Percentiles rank a stretch among this genome's conserved stretches.
Conservation (phyloP, 345 rosid genomes). For the Stellera chamaejasme region DNA sequence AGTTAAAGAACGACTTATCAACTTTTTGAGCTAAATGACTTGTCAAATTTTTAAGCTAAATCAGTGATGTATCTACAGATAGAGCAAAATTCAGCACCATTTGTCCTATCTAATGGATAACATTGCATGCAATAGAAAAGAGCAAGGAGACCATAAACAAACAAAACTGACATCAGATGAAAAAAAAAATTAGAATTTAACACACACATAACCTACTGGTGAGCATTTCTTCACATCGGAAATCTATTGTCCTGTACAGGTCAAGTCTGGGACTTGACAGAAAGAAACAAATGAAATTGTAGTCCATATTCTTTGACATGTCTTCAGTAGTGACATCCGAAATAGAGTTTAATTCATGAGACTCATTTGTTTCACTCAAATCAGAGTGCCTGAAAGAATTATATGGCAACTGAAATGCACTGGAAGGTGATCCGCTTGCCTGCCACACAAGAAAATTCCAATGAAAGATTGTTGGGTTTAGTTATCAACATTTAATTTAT, state of each 20-base stretch:
- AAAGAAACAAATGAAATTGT: constrained; percentile 77
- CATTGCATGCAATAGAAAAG: too few relatives aligned
- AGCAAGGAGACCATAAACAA: background rate
- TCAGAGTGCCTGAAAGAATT: constrained; percentile 52
- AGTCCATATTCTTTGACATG: constrained; percentile 57
- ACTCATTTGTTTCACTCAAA: constrained; percentile 22
- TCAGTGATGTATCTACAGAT: too few relatives aligned
- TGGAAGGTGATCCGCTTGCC: constrained; percentile 90
- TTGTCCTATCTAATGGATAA: too few relatives aligned
- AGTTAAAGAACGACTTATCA: too few relatives aligned
- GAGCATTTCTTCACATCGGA: constrained; percentile 90
- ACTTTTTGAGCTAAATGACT: too few relatives aligned
- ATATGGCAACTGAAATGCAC: constrained; percentile 72
- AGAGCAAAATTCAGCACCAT: too few relatives aligned
- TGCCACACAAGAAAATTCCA: constrained; percentile 25
- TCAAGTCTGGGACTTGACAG: constrained; percentile 74
- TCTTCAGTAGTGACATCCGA: constrained; percentile 26
- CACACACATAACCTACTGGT: constrained; percentile 33
- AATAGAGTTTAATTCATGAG: constrained; percentile 22
- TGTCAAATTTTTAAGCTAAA: too few relatives aligned
- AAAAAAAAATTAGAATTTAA: background rate
- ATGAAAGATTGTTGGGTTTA: too few relatives aligned
- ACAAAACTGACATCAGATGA: background rate
- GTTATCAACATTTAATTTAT: too few relatives aligned
- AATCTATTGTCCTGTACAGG: constrained; percentile 78